Conservation (phyloP, 768 basidiomycete species). For the Hebeloma cylindrosporum region DNA sequence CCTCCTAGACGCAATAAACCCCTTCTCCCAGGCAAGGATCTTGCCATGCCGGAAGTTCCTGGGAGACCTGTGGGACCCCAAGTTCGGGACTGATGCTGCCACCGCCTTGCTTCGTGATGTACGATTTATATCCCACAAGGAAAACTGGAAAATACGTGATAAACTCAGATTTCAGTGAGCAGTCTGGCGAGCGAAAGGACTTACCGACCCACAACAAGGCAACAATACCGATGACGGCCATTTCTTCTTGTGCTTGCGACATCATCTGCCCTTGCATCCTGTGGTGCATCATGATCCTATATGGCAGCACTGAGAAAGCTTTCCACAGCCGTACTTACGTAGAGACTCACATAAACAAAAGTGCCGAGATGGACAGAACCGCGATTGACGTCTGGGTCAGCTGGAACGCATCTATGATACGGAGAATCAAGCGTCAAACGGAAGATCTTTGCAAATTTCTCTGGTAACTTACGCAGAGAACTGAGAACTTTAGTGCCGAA, state of each 20-base stretch:
- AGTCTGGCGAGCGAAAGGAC: too few relatives aligned
- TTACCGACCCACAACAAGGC: slow-evolving; percentile 78
- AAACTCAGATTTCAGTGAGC: too few relatives aligned
- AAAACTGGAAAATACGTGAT: slow-evolving; percentile 26
- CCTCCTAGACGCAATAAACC: slow-evolving; percentile 69
- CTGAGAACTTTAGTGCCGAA: slow-evolving; percentile 50
- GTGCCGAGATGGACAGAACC: slow-evolving; percentile 59
- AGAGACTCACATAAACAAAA: slow-evolving; percentile 62
- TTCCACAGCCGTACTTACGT: background rate
- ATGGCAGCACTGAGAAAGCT: background rate
- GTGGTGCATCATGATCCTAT: slow-evolving; percentile 69
- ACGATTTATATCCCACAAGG: slow-evolving; percentile 46
- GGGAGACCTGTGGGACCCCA: slow-evolving; percentile 14
- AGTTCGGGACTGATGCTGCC: slow-evolving; percentile 22
- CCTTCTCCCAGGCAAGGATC: slow-evolving; percentile 58
- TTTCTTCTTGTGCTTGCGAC: slow-evolving; percentile 72
- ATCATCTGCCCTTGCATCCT: slow-evolving; percentile 58
- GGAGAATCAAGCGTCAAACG: background rate
- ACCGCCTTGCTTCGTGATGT: slow-evolving; percentile 28
- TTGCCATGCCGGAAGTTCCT: slow-evolving; percentile 15
- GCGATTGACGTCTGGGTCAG: slow-evolving; percentile 76
- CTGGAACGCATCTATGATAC: slow-evolving; percentile 54
- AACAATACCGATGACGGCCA: slow-evolving; percentile 67
- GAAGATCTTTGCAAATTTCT: background rate
- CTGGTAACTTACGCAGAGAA: slow-evolving; percentile 39